These are phyloP conservation scores for Lachnellula willkommii DNA, from an alignment of 2,329 filamentous ascomycete species.

Conservation along the genomic window DNA sequence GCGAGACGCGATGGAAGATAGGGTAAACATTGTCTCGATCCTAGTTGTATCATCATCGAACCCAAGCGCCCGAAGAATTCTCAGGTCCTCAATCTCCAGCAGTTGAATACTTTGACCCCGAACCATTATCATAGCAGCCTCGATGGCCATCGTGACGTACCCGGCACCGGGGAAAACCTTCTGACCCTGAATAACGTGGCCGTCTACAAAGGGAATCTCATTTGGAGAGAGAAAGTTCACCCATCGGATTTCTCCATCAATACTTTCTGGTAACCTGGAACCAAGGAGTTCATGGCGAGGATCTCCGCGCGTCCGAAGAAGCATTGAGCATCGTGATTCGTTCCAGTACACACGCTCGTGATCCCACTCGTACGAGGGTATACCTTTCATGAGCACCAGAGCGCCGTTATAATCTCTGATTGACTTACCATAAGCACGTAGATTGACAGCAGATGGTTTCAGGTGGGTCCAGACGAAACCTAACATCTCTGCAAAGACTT, in stretches of 20 bases:
- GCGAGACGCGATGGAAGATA: not conserved
- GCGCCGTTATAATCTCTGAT: slow-evolving; percentile 17
- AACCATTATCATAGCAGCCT: slow-evolving; percentile 34
- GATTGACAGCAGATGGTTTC: slow-evolving; percentile 21
- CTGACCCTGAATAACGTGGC: slow-evolving; percentile 37
- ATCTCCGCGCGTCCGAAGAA: slow-evolving; percentile 1
- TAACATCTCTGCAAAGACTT: slow-evolving; percentile 8
- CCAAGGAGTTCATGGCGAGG: slow-evolving; percentile 14
- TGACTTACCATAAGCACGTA: slow-evolving; percentile 12
- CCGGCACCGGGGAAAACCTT: slow-evolving; percentile 42
- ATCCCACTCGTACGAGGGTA: slow-evolving; percentile 7
- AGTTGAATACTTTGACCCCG: not conserved
- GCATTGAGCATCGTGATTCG: slow-evolving; percentile 9
- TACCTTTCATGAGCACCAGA: not conserved
- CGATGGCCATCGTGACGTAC: slow-evolving; percentile 43
- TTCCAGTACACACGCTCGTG: slow-evolving; percentile 8
- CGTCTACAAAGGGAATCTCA: slow-evolving; percentile 41
- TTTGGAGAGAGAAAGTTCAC: slow-evolving; percentile 10
- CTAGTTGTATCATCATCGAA: not conserved
- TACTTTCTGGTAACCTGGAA: slow-evolving; percentile 29
- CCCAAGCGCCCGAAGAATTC: not conserved
- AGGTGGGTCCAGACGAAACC: slow-evolving; percentile 14
- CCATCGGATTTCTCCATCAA: slow-evolving; percentile 12
- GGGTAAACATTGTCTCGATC: slow-evolving; percentile 9
- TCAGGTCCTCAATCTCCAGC: slow-evolving; percentile 6